Evolutionary conservation across 805 yeast species (phyloP), one percentile per base, ranked within the genome.

Genomic region (Citeromyces nyonsensis): DNA sequence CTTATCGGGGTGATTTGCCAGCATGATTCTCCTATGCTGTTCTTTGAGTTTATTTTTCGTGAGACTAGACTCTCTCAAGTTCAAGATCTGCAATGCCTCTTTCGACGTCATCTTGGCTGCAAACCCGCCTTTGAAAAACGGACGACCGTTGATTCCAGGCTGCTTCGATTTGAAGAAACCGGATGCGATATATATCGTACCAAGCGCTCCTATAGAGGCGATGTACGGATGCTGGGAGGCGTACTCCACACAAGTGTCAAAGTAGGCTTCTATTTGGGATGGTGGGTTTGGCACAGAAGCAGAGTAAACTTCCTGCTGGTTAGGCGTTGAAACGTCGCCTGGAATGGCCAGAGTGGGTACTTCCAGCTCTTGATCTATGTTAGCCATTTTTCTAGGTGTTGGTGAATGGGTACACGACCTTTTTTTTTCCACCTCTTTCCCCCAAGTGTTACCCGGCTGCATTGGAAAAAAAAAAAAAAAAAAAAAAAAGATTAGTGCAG

Each of bases 1-100:
- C 49, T 75, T 80, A 59, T 86, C 96, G 8, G 96, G 96, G 49
- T 86, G 96, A 52, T 86, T 86, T 32, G 79, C 69, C 55, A 83
- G 56, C 91, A 86, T 81, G 45, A 85, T 76, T 44, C 63, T 63
- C 56, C 95, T 70, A 50, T 86, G 95, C 37, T 73, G 75, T 39
- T 77, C 84, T 48, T 79, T 78, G 45, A 85, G 61, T 44, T 65
- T 74, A 37, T 73, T 66, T 52, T 69, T 73, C 28, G 69, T 62
- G 46, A 74, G 55, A 14, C 66, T 72, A 25, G 71, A 60, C 50
- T 80, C 91, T 40, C 69, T 74, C 44, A 85, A 59, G 45, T 78
- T 80, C 43, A 88, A 66, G 22, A 88, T 81, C 48, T 72, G 85
- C 38, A 85, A 63, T 3, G 96, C 96, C 51, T 88, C 98, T 43